Evolutionary conservation across 2,329 filamentous ascomycete genomes (phyloP).

Genomic region (Monosporascus sp.): DNA sequence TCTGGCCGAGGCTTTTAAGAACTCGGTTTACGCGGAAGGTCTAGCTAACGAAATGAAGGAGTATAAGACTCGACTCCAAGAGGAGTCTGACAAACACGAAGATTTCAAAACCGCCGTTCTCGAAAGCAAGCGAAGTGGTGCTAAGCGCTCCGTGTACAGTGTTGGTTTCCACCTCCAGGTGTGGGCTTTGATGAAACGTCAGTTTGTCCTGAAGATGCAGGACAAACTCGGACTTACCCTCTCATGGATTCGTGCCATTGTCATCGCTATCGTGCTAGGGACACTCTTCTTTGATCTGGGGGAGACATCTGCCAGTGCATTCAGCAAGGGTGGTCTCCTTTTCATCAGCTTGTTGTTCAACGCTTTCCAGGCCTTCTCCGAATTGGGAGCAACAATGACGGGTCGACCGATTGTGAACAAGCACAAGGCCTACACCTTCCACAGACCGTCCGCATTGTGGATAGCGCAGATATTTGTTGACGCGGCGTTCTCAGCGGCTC

Average conservation of each 20-base stretch:
- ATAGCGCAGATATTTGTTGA: slow-evolving; percentile 80
- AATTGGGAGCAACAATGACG: slow-evolving; percentile 69
- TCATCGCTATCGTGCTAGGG: slow-evolving; percentile 73
- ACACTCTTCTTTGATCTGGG: slow-evolving; percentile 72
- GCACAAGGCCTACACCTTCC: slow-evolving; percentile 77
- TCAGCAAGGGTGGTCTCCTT: slow-evolving; percentile 74
- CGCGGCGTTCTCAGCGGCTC: slow-evolving; percentile 62
- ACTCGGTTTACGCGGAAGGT: slow-evolving; percentile 52
- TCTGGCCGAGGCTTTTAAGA: slow-evolving; percentile 64
- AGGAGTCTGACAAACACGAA: slow-evolving; percentile 63
- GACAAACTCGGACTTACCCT: slow-evolving; percentile 73
- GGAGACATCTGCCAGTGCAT: slow-evolving; percentile 62
- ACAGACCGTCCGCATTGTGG: slow-evolving; percentile 76
- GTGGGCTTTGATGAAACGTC: slow-evolving; percentile 76
- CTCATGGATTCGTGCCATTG: slow-evolving; percentile 62
- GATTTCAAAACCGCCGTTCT: slow-evolving; percentile 72
- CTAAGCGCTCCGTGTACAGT: slow-evolving; percentile 73
- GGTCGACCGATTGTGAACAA: slow-evolving; percentile 77
- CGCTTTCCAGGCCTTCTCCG: slow-evolving; percentile 79
- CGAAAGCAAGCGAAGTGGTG: slow-evolving; percentile 73
- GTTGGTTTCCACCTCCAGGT: slow-evolving; percentile 80
- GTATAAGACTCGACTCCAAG: slow-evolving; percentile 60
- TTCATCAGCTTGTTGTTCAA: slow-evolving; percentile 81
- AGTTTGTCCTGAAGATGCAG: slow-evolving; percentile 81
- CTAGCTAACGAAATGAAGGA: slow-evolving; percentile 61